A percentile compares a stretch with the other conserved stretches of the same genome.
Conservation (phyloP, 805 yeast species). For the Ogataea paraovalis region DNA sequence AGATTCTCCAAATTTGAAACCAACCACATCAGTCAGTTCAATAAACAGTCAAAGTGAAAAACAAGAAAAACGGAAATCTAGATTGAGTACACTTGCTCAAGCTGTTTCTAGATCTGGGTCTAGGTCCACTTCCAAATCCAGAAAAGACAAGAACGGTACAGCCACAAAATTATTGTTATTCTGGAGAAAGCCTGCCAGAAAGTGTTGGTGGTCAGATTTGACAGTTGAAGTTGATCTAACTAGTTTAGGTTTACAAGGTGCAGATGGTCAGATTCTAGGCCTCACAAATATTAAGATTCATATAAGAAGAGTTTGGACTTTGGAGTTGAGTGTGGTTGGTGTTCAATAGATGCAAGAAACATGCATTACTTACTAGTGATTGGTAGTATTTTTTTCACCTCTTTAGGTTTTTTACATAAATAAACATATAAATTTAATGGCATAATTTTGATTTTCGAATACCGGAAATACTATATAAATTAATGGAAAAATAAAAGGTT, state of each 20-base stretch:
- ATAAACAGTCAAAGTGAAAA: constrained; percentile 21
- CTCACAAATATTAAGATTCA: constrained; percentile 62
- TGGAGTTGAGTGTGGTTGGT: constrained; percentile 87
- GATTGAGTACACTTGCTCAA: constrained; percentile 60
- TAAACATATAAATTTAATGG: background rate
- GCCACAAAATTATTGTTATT: constrained; percentile 70
- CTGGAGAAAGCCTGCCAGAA: constrained; percentile 98
- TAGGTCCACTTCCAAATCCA: constrained; percentile 32
- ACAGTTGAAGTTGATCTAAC: constrained; percentile 42
- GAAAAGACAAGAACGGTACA: constrained; percentile 29
- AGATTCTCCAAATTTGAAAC: constrained; percentile 32
- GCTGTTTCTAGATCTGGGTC: constrained; percentile 45
- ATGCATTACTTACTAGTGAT: background rate
- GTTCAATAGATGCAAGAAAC: constrained; percentile 43
- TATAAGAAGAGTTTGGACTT: constrained; percentile 93
- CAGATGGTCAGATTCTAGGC: constrained; percentile 27
- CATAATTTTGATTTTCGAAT: background rate
- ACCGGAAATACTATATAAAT: background rate
- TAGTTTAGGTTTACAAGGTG: constrained; percentile 20
- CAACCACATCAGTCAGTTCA: constrained; percentile 22
- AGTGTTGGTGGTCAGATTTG: constrained; percentile 95
- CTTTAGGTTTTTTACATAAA: background rate
- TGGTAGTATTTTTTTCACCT: background rate
- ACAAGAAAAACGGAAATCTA: constrained; percentile 41
- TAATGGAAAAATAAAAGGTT: background rate